Base-by-base conservation (phyloP, 768 basidiomycete species). In the Lentinula aciculospora region DNA sequence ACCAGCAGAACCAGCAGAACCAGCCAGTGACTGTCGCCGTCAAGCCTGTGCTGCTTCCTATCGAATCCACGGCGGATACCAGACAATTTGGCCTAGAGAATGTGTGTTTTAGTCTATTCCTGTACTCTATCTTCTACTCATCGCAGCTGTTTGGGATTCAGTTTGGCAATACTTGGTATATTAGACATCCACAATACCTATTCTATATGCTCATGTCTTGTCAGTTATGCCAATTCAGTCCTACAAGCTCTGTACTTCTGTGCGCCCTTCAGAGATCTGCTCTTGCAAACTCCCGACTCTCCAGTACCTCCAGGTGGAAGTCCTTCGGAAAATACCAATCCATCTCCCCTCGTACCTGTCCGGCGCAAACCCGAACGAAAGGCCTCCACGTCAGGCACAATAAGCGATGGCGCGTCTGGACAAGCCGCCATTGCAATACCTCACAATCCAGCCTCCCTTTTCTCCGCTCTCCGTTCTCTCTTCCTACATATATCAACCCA, bases 51-150 rank as follows among this genome's bases (percentile, higher is more conserved):
- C 68, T 74, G 55, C 62, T 71, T 36, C 72, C 75, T 37, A 64
- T 69, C 48, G 65, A 75, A 60, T 75, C 78, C 48, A 76, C 82
- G 15, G 83, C 90, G 58, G 89, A 91, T 72, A 82, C 81, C 58
- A 93, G 94, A 79, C 88, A 85, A 68, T 96, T 95, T 77, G 96
- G 96, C n/a, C 77, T 97, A 54, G 96, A 97, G 79, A 98, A 98
- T 71, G 94, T 95, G 70, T 67, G 94, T 82, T 19, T 28, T 54
- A 17, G 15, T n/a, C 45, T 39, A 45, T 49, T 27, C 54, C 51
- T 29, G 34, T 39, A 19, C 46, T 21, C 12, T 50, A 32, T 58
- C 54, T 25, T n/a, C n/a, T 39, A 56, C 28, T 42, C n/a, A 46
- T 65, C 49, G 58, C 53, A 47, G 57, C 49, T 57, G 31, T 19